Conservation (phyloP, 2,329 filamentous ascomycete genomes). For the Colletotrichum theobromicola region DNA sequence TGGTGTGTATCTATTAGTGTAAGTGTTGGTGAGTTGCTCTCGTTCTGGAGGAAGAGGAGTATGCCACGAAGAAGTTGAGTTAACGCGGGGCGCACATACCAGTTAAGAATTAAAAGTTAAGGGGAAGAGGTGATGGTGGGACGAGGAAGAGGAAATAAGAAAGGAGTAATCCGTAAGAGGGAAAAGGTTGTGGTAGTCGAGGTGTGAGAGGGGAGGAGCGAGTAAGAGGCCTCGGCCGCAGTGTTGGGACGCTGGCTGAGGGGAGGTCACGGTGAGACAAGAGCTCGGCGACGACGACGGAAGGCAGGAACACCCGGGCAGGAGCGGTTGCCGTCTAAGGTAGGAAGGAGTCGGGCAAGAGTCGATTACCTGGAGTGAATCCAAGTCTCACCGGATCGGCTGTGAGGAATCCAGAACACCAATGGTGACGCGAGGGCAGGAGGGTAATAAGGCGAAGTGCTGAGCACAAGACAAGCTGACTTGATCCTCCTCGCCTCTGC, state of each 20-base stretch:
- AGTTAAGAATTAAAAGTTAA: not conserved
- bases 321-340: not conserved
- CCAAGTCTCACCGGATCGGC: not conserved
- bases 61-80: not conserved
- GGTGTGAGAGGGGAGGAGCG: not conserved
- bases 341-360: not conserved
- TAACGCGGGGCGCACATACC: not conserved
- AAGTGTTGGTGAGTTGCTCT: not conserved
- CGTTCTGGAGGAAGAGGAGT: not conserved
- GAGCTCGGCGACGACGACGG: conserved; percentile 6
- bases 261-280: conserved; percentile 8
- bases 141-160: not conserved
- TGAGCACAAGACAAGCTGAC: not conserved
- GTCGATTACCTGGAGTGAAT: not conserved
- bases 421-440: not conserved
- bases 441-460: not conserved
- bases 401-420: not conserved
- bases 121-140: not conserved
- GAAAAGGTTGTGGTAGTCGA: not conserved
- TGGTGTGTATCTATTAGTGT: not conserved
- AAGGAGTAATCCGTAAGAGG: not conserved
- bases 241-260: not conserved
- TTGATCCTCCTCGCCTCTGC: not conserved
- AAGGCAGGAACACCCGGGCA: conserved; percentile 10
- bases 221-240: not conserved